phyloP scores from a whole-genome alignment of 2,329 filamentous ascomycete species.

The Sporothrix protearum region DNA sequence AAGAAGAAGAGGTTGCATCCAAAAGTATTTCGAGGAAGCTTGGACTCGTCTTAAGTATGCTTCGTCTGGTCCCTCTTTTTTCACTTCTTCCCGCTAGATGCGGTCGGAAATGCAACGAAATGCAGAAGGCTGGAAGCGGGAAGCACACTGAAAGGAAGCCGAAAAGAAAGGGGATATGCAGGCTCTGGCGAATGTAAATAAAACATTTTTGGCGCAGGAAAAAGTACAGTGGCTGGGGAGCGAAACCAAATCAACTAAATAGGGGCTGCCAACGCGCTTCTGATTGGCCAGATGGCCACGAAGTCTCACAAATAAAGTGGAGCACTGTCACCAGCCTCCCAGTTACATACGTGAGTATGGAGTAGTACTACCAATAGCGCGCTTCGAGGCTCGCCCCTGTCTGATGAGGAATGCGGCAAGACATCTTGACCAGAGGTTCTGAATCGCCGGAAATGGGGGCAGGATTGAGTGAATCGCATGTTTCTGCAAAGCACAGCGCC shows the following conservation, averaged over 20 bases:
- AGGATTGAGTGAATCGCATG: background rate
- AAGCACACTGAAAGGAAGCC: background rate
- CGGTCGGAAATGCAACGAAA: background rate
- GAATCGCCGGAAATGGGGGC: background rate
- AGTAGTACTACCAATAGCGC: background rate
- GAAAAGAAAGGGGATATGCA: background rate
- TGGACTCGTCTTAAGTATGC: constrained; percentile 16
- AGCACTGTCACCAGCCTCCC: constrained; percentile 14
- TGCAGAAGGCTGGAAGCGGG: constrained; percentile 18
- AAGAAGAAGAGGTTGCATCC: background rate
- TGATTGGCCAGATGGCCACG: constrained; percentile 7
- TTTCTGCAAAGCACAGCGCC: background rate
- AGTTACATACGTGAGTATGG: no score
- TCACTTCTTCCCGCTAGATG: background rate
- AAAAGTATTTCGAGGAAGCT: constrained; percentile 4
- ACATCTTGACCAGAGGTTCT: background rate
- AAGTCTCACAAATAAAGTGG: constrained; percentile 13
- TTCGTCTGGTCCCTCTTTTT: background rate
- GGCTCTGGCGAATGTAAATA: constrained; percentile 16
- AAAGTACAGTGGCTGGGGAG: constrained; percentile 19
- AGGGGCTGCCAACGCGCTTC: background rate
- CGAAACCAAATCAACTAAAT: background rate
- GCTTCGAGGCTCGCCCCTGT: background rate
- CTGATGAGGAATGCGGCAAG: background rate
- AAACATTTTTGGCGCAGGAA: constrained; percentile 7